A percentile compares a stretch with the other conserved stretches of the same genome.
These are phyloP conservation scores for Penicillium palitans DNA, from an alignment of 2,329 filamentous ascomycete genomes.

Conservation along the genomic window DNA sequence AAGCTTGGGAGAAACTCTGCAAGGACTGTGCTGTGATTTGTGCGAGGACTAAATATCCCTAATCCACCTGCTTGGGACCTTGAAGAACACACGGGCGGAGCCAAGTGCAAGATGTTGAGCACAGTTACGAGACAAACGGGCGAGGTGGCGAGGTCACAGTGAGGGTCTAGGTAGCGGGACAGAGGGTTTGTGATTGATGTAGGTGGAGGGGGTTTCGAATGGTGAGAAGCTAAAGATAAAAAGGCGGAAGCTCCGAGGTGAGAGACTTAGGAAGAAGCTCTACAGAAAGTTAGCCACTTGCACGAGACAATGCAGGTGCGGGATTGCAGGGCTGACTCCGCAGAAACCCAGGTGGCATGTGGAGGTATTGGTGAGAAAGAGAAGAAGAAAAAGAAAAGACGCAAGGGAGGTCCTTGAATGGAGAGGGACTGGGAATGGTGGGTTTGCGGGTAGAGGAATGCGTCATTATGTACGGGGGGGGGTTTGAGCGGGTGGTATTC, in stretches of 20 bases:
- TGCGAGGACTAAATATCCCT: not conserved
- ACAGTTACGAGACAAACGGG: not conserved
- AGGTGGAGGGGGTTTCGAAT: not conserved
- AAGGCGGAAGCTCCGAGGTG: not conserved
- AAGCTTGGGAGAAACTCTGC: slow-evolving; percentile 14
- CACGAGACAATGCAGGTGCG: slow-evolving; percentile 10
- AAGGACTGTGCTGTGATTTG: not conserved
- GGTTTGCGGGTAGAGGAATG: slow-evolving; percentile 32
- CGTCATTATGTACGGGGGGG: slow-evolving; percentile 38
- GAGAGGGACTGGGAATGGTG: slow-evolving; percentile 22
- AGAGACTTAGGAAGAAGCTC: slow-evolving; percentile 16
- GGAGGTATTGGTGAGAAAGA: slow-evolving; percentile 21
- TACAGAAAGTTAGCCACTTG: slow-evolving; percentile 21
- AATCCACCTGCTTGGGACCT: not conserved
- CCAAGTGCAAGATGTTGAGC: not conserved
- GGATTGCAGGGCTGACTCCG: slow-evolving; percentile 21
- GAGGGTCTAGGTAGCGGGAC: not conserved
- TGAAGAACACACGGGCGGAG: not conserved
- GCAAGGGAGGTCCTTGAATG: slow-evolving; percentile 22
- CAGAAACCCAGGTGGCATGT: slow-evolving; percentile 23
- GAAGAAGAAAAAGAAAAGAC: slow-evolving; percentile 14
- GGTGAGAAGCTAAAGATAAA: slow-evolving; percentile 7
- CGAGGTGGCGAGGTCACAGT: not conserved
- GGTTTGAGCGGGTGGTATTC: slow-evolving; percentile 20
- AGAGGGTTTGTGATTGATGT: not conserved